Conservation (phyloP, 345 rosid genomes). For the Salix udensis region DNA sequence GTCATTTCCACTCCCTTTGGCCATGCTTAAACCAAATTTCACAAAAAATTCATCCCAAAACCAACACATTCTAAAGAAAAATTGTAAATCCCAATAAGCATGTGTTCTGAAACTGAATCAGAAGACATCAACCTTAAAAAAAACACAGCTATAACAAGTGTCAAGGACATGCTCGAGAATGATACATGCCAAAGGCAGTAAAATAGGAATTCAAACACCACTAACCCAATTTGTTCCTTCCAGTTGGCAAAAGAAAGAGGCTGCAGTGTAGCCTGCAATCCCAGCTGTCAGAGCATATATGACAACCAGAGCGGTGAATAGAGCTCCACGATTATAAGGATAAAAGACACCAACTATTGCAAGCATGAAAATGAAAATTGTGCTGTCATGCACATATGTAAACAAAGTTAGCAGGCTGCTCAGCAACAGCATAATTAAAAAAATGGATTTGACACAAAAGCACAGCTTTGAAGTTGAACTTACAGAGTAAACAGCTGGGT, state of each 20-base stretch:
- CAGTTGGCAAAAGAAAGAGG: slow-evolving; percentile 31
- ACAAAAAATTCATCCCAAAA: background rate
- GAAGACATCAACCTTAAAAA: background rate
- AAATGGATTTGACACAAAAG: background rate
- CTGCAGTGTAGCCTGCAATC: slow-evolving; percentile 28
- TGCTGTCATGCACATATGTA: slow-evolving; percentile 6
- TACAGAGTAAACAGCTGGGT: slow-evolving; percentile 77
- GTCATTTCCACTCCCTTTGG: too few relatives aligned
- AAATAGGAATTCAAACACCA: background rate
- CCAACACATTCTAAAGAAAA: too few relatives aligned
- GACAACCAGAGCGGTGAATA: slow-evolving; percentile 31
- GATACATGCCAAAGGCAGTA: background rate
- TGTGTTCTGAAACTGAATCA: background rate
- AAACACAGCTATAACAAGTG: background rate
- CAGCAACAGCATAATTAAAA: background rate
- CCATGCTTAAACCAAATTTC: background rate
- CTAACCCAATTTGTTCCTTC: slow-evolving; percentile 34
- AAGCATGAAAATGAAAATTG: slow-evolving; percentile 24
- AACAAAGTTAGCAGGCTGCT: background rate
- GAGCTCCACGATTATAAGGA: slow-evolving; percentile 33
- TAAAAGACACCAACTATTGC: slow-evolving; percentile 33
- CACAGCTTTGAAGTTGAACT: slow-evolving; percentile 18
- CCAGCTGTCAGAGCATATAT: slow-evolving; percentile 34
- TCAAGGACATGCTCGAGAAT: background rate
- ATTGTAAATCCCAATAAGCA: background rate